phyloP scores from a whole-genome alignment of 129 eudicot genomes.

The Oenanthe sinensis region DNA sequence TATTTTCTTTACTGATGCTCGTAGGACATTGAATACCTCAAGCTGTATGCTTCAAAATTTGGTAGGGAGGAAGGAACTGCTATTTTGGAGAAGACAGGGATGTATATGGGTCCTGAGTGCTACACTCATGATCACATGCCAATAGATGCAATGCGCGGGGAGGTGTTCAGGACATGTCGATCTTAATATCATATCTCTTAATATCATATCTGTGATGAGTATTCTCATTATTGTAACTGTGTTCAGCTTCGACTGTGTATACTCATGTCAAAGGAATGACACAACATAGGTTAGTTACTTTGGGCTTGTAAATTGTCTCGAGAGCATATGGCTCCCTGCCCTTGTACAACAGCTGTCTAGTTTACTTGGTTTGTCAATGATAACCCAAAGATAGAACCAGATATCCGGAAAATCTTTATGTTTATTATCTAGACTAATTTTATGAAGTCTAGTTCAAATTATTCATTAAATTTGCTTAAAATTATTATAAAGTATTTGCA shows the following conservation, averaged over 20 bases:
- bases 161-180: conserved; percentile 80
- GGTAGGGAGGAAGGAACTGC: conserved; percentile 76
- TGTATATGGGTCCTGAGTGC: conserved; percentile 86
- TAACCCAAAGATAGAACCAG: not conserved
- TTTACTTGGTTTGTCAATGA: not conserved
- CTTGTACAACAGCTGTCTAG: not conserved
- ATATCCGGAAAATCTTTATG: not conserved
- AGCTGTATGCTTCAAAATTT: conserved; percentile 75
- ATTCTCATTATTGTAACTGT: not conserved
- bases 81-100: conserved; percentile 83
- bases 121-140: conserved; percentile 83
- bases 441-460: not conserved
- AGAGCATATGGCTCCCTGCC: not conserved
- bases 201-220: not conserved
- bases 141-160: conserved; percentile 82
- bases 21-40: conserved; percentile 89
- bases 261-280: not conserved
- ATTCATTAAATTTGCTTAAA: not conserved
- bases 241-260: not conserved
- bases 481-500: not conserved
- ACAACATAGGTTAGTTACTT: not conserved
- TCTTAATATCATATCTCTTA: conserved; percentile 26
- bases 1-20: conserved; percentile 2
- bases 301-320: not conserved
- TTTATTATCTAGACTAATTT: not conserved